A percentile compares a stretch with the other conserved stretches of the same genome.
Conservation (phyloP, 331 rosid genomes). For the Quercus lobata region DNA sequence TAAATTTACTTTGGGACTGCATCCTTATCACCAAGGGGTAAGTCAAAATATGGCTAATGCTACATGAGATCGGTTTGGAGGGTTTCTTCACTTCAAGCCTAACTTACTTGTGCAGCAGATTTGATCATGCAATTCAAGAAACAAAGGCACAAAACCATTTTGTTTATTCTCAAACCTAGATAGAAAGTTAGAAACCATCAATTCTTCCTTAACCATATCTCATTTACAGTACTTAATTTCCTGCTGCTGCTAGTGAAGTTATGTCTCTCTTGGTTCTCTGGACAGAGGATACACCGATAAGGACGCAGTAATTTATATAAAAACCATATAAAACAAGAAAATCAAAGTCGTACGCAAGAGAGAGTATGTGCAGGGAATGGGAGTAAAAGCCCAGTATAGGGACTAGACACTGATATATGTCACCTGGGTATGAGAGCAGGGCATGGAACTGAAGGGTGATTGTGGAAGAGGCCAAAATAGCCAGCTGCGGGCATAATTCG, state of each 20-base stretch:
- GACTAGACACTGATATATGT: constrained; percentile 13
- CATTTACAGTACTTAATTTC: background rate
- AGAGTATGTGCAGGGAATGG: background rate
- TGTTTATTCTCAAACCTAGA: background rate
- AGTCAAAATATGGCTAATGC: too few species aligned
- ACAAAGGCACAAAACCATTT: background rate
- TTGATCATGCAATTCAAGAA: background rate
- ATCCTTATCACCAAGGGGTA: too few species aligned
- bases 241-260: background rate
- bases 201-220: background rate
- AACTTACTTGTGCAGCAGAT: background rate
- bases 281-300: background rate
- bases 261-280: background rate
- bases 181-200: background rate
- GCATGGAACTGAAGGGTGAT: constrained; percentile 12
- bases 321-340: constrained; percentile 17
- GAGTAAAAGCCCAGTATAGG: constrained; percentile 10
- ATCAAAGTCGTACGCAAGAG: background rate
- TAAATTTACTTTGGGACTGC: too few species aligned
- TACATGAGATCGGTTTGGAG: too few species aligned
- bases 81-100: too few species aligned
- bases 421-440: constrained; percentile 15
- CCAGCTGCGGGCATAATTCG: background rate
- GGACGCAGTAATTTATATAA: background rate
- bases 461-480: constrained; percentile 17